These are phyloP conservation scores for Parastagonospora nodorum DNA, from an alignment of 2,329 filamentous ascomycete genomes.

Conservation along the genomic window DNA sequence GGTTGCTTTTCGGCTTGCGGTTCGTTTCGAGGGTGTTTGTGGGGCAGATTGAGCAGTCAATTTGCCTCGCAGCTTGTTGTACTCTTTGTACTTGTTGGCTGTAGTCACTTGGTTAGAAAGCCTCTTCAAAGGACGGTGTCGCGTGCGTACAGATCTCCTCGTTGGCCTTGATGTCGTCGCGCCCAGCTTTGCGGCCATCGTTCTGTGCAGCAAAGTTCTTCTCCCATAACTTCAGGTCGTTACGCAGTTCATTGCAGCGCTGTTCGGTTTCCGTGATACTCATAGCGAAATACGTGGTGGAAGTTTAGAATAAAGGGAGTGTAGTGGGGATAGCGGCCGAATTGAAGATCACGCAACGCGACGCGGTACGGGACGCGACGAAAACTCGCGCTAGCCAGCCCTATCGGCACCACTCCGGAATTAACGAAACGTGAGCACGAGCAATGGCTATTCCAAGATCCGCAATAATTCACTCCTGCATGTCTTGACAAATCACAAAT, in stretches of 20 bases:
- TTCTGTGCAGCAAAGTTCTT: constrained; percentile 67
- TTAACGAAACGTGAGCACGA: background rate
- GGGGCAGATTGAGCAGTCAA: constrained; percentile 32
- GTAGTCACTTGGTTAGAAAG: constrained; percentile 15
- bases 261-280: constrained; percentile 34
- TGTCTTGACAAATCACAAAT: no score
- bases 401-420: constrained; percentile 18
- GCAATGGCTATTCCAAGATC: background rate
- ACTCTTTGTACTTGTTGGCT: constrained; percentile 79
- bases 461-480: no score
- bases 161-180: constrained; percentile 78
- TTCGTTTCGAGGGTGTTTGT: constrained; percentile 40
- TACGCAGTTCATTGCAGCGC: constrained; percentile 89
- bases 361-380: constrained; percentile 7
- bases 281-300: constrained; percentile 28
- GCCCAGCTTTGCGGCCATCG: constrained; percentile 69
- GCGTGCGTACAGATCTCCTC: constrained; percentile 67
- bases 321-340: constrained; percentile 20
- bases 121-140: background rate
- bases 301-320: constrained; percentile 8
- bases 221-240: constrained; percentile 76
- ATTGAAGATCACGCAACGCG: constrained; percentile 39
- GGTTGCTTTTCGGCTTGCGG: constrained; percentile 22
- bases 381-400: constrained; percentile 18
- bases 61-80: constrained; percentile 64